Evolutionary conservation across 176 grass and related monocot genomes (phyloP).

Genomic region (Ampelocalamus luodianensis): DNA sequence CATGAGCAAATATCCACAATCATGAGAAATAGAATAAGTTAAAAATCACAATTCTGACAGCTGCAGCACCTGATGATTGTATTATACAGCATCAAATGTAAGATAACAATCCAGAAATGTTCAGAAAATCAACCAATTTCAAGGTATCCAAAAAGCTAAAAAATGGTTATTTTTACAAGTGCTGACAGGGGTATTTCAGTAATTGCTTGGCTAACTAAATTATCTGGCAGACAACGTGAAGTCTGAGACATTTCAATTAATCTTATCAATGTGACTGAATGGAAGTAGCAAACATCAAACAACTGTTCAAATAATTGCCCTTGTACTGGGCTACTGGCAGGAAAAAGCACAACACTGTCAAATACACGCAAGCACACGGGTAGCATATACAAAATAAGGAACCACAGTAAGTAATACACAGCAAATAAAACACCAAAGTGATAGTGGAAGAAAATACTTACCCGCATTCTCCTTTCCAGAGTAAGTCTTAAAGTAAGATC

Average conservation of each 20-base stretch:
- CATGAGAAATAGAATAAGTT: slow-evolving; percentile 10
- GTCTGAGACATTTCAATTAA: background rate
- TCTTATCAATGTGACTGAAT: background rate
- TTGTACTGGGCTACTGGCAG: background rate
- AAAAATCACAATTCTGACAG: background rate
- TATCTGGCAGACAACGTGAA: background rate
- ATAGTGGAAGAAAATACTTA: slow-evolving; percentile 39
- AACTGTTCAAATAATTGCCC: background rate
- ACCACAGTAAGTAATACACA: background rate
- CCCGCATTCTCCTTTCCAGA: slow-evolving; percentile 83
- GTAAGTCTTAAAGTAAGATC: slow-evolving; percentile 86
- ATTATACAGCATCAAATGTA: background rate
- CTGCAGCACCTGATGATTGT: slow-evolving; percentile 4
- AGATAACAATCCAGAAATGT: background rate
- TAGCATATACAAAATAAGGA: background rate
- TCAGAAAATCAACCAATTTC: slow-evolving; percentile 4
- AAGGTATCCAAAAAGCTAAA: background rate
- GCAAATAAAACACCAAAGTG: slow-evolving; percentile 16
- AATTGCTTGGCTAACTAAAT: background rate
- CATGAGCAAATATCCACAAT: slow-evolving; percentile 8
- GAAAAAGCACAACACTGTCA: slow-evolving; percentile 27
- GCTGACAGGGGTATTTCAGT: background rate
- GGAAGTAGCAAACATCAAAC: slow-evolving; percentile 15
- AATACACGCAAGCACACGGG: background rate
- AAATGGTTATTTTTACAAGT: background rate